Conservation (phyloP, 495 filamentous ascomycete genomes). For the Penicillium canariense region DNA sequence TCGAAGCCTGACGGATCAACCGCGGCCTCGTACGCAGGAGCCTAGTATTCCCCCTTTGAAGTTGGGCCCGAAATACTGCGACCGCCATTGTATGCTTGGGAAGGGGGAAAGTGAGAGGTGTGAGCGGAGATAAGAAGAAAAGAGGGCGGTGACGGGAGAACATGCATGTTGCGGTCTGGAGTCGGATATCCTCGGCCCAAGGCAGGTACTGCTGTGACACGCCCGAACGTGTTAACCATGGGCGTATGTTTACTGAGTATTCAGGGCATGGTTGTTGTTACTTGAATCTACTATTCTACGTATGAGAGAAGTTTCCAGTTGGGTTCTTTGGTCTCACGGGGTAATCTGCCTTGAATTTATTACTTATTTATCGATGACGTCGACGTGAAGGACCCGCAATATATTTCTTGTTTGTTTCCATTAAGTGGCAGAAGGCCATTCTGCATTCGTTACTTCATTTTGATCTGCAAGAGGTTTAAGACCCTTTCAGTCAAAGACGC, state of each 20-base stretch:
- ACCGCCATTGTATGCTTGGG: constrained; percentile 10
- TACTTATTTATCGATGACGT: not conserved
- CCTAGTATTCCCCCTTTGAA: not conserved
- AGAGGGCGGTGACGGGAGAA: constrained; percentile 15
- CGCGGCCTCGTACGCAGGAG: not conserved
- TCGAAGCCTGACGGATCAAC: constrained; percentile 16
- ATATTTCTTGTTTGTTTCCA: too few relatives aligned
- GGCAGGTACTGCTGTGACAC: not conserved
- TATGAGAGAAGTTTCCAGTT: too few relatives aligned
- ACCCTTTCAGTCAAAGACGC: not conserved
- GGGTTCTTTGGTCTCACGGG: too few relatives aligned
- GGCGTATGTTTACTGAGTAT: too few relatives aligned
- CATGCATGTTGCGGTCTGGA: not conserved
- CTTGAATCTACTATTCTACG: too few relatives aligned
- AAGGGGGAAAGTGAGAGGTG: not conserved
- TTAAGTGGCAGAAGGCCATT: too few relatives aligned
- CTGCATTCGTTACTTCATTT: not conserved
- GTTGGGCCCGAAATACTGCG: constrained; percentile 7
- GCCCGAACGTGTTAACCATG: too few relatives aligned
- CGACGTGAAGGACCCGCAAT: not conserved
- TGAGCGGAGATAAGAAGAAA: constrained; percentile 6
- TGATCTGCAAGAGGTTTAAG: not conserved
- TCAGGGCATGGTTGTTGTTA: too few relatives aligned
- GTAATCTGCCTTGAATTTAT: not conserved
- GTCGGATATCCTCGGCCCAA: constrained; percentile 19